Evolutionary conservation across 2,329 filamentous ascomycete species (phyloP).

Genomic region (Colletotrichum abscissum): DNA sequence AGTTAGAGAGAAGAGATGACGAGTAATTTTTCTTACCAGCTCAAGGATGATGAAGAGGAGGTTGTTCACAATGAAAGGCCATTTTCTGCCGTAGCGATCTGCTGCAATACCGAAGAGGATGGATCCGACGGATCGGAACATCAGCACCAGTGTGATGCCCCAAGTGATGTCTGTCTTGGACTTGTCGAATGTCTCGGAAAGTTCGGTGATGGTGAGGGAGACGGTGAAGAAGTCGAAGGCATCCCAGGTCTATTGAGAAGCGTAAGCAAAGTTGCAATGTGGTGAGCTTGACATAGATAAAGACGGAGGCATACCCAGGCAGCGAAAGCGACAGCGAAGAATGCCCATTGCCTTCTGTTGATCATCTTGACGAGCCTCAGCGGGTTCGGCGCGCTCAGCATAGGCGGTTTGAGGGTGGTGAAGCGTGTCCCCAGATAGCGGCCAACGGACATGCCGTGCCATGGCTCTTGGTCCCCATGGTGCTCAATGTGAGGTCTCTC

Average conservation of each 20-base stretch:
- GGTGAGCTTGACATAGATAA: too few relatives aligned
- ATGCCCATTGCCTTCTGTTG: constrained; percentile 63
- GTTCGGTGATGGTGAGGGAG: constrained; percentile 65
- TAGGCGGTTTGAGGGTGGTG: constrained; percentile 66
- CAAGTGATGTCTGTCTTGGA: constrained; percentile 70
- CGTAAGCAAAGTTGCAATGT: constrained; percentile 2
- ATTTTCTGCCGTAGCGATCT: constrained; percentile 70
- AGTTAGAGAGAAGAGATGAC: constrained; percentile 4
- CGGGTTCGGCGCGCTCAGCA: constrained; percentile 65
- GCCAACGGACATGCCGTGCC: constrained; percentile 60
- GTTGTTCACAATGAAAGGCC: constrained; percentile 83
- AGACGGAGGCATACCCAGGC: constrained; percentile 60
- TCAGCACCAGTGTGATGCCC: constrained; percentile 72
- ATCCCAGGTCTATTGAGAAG: constrained; percentile 63
- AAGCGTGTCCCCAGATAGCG: constrained; percentile 64
- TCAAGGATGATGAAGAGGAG: constrained; percentile 78
- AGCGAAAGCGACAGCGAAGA: constrained; percentile 64
- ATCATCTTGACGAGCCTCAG: constrained; percentile 61
- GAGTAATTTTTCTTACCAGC: constrained; percentile 59
- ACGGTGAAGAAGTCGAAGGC: constrained; percentile 77
- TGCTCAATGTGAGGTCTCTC: not conserved
- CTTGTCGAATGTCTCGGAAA: constrained; percentile 63
- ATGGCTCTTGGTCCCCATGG: constrained; percentile 49
- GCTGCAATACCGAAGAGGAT: constrained; percentile 64
- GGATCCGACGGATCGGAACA: constrained; percentile 68